phyloP scores from a whole-genome alignment of 140 eudicot genomes.

The Flaveria floridana region DNA sequence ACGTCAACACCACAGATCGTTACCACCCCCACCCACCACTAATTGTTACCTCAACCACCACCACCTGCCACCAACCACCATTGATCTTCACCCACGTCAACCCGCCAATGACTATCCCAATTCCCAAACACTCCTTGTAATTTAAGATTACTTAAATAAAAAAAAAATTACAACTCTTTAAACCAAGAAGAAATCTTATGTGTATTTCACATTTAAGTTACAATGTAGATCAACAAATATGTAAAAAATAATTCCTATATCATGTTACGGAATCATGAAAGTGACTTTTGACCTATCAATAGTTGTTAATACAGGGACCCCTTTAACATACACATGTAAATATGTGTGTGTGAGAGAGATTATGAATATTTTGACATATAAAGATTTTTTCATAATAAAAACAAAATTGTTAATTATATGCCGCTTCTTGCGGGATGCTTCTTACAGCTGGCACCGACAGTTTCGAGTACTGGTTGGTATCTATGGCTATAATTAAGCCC shows the following conservation, averaged over 20 bases:
- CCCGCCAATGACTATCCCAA: no score
- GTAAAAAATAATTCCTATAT: not conserved
- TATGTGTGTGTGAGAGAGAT: no score
- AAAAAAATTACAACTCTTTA: not conserved
- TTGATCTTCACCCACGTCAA: no score
- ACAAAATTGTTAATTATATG: not conserved
- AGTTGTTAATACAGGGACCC: not conserved
- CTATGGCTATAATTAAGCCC: conserved; percentile 23
- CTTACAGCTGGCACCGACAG: conserved; percentile 33
- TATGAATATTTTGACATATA: not conserved
- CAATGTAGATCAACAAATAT: not conserved
- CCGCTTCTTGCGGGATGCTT: not conserved
- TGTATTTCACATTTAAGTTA: not conserved
- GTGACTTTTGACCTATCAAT: conserved; percentile 2
- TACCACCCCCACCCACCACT: no score
- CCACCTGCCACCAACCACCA: no score
- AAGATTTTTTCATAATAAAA: not conserved
- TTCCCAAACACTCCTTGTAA: no score
- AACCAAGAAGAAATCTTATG: not conserved
- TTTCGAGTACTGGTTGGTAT: conserved; percentile 6
- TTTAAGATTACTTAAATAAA: no score
- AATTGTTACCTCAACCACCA: no score
- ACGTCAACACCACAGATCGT: no score
- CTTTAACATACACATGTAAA: no score
- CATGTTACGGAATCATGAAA: conserved; percentile 1